Evolutionary conservation across 495 filamentous ascomycete genomes (phyloP).

Genomic region (Aspergillus cavernicola): DNA sequence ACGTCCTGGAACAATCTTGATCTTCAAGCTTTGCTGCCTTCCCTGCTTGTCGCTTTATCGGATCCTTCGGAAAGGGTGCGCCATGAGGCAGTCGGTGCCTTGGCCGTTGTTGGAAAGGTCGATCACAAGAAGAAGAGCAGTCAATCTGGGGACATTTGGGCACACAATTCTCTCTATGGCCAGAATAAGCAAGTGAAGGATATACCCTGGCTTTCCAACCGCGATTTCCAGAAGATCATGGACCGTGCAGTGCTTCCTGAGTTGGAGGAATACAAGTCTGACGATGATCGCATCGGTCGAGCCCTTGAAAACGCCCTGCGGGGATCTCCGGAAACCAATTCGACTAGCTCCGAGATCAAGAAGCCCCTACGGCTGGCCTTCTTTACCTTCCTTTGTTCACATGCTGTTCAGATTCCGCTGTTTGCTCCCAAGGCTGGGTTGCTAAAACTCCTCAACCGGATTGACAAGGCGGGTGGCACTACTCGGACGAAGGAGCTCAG

Average conservation of each 20-base stretch:
- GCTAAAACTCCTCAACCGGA: conserved; percentile 63
- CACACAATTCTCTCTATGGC: conserved; percentile 55
- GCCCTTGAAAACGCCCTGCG: conserved; percentile 57
- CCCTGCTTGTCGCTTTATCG: conserved; percentile 65
- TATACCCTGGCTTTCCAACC: conserved; percentile 55
- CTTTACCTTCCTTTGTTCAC: conserved; percentile 69
- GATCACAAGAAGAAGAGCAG: conserved; percentile 40
- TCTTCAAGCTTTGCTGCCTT: conserved; percentile 74
- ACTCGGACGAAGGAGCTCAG: conserved; percentile 67
- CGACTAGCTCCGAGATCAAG: conserved; percentile 56
- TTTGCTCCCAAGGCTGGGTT: conserved; percentile 64
- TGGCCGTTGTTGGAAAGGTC: conserved; percentile 43
- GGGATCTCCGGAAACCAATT: conserved; percentile 34
- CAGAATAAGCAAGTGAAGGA: conserved; percentile 42
- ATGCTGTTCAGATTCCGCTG: conserved; percentile 63
- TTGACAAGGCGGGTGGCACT: conserved; percentile 62
- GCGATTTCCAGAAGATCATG: conserved; percentile 57
- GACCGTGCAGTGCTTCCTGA: conserved; percentile 60
- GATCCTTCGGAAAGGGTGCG: conserved; percentile 73
- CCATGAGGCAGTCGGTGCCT: conserved; percentile 64
- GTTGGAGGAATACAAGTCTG: conserved; percentile 79
- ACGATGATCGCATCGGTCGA: conserved; percentile 59
- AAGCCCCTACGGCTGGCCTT: conserved; percentile 61
- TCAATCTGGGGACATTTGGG: conserved; percentile 42
- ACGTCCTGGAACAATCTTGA: conserved; percentile 52